Evolutionary conservation across 257 asterid genomes (phyloP).

Genomic region (Solanum bulbocastanum): DNA sequence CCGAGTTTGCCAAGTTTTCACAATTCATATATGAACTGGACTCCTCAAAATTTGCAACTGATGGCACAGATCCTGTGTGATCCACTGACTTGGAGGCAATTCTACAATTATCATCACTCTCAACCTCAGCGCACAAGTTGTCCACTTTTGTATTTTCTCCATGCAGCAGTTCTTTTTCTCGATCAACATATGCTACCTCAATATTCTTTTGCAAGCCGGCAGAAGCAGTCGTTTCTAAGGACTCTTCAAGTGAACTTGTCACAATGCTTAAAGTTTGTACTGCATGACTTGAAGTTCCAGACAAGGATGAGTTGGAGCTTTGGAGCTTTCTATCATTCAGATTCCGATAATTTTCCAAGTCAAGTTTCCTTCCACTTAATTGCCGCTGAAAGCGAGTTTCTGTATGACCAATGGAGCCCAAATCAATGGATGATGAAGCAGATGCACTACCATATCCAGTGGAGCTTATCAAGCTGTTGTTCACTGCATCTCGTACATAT

Average conservation of each 20-base stretch:
- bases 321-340: conserved; percentile 52
- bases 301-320: conserved; percentile 58
- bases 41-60: conserved; percentile 35
- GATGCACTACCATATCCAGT: conserved; percentile 62
- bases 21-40: conserved; percentile 24
- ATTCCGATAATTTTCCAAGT: conserved; percentile 46
- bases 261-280: conserved; percentile 37
- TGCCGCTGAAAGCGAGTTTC: conserved; percentile 56
- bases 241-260: conserved; percentile 47
- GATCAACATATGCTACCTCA: conserved; percentile 15
- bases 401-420: conserved; percentile 48
- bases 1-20: conserved; percentile 16
- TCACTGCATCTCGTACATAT: conserved; percentile 53
- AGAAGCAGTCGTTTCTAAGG: conserved; percentile 21
- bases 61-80: conserved; percentile 15
- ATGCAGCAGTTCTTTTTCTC: conserved; percentile 21
- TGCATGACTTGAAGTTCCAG: conserved; percentile 59
- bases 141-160: conserved; percentile 42
- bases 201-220: conserved; percentile 26
- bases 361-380: conserved; percentile 58
- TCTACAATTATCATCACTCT: conserved; percentile 26
- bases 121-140: conserved; percentile 32
- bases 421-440: conserved; percentile 73
- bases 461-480: conserved; percentile 76
- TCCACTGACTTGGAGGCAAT: conserved; percentile 20